phyloP scores from a whole-genome alignment of 108 stramenopile species.

The Skeletonema costatum region DNA sequence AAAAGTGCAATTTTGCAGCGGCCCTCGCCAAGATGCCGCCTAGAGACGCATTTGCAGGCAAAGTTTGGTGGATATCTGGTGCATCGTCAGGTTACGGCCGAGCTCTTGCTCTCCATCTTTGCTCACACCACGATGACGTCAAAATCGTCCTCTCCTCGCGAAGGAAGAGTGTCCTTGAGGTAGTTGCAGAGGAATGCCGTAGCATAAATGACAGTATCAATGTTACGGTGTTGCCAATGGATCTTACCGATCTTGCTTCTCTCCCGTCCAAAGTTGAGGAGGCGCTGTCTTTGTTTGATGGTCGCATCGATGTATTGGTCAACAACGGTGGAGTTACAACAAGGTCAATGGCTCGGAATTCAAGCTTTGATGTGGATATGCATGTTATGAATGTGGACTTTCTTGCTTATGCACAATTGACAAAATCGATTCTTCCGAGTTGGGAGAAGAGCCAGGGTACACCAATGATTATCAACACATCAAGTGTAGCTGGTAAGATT shows the following conservation, averaged over 20 bases:
- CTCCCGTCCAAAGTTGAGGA: conserved; percentile 3
- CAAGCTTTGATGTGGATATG: conserved; percentile 6
- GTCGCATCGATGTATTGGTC: conserved; percentile 2
- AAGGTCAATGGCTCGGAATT: background rate
- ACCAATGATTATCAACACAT: conserved; percentile 15
- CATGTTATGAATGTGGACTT: background rate
- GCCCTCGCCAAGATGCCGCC: background rate
- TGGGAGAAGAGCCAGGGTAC: background rate
- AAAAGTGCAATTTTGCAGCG: background rate
- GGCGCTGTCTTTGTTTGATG: conserved; percentile 5
- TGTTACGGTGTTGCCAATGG: conserved; percentile 7
- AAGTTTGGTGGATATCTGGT: conserved; percentile 13
- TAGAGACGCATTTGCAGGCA: conserved; percentile 4
- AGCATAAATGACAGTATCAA: background rate
- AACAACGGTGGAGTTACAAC: conserved; percentile 15
- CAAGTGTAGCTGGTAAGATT: conserved; percentile 9
- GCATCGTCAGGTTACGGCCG: conserved; percentile 7
- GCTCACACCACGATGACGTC: background rate
- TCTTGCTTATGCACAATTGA: conserved; percentile 8
- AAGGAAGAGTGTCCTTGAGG: background rate
- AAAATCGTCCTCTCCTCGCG: conserved; percentile 11
- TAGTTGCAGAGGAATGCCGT: background rate
- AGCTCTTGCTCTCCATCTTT: conserved; percentile 11
- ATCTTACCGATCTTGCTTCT: conserved; percentile 1
- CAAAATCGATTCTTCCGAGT: conserved; percentile 14